Evolutionary conservation across 2,329 filamentous ascomycete species (phyloP), one percentile per base, ranked within the genome.

Genomic region (Phyllosticta capitalensis): DNA sequence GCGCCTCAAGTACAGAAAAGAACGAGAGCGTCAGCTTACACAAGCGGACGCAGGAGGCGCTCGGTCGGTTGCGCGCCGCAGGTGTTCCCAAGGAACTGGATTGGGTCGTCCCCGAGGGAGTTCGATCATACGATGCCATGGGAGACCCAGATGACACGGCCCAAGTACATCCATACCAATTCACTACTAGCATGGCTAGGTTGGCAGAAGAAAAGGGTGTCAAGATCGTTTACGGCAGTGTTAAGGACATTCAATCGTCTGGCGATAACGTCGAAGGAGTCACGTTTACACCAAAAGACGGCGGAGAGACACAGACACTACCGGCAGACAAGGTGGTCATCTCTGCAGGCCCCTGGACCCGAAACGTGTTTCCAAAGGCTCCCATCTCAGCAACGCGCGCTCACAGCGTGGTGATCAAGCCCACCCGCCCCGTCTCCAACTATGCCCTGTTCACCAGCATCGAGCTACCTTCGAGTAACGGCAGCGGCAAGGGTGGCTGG

Each of bases 141-240:
- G 90, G 90, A 1, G 86, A 84, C 2, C 83, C 85, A 0, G 81
- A 81, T 1, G 89, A 90, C 62, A 97, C 94, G 1, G 89, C 94
- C 0, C 94, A 99, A 74, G 92, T 97, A 2, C 92, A 99, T 68
- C 94, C 94, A 0, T 89, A 87, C 63, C 85, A 90, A 52, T 97
- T 99, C 69, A 97, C 94, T 0, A 92, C 84, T 0, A 80, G 85
- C 17, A 95, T 97, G 64, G 89, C 89, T 4, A 78, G 83, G 50
- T 79, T 96, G 12, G 91, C 92, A 0, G 76, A 82, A 59, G 83
- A 89, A 56, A 69, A 71, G 38, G 78, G 78, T 1, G 77, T 73
- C 0, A 72, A 86, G 21, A 79, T 96, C 57, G 78, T 83, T 28
- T 78, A 87, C 51, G 85, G 86, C 24, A 81, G 83, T 1, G 91